phyloP scores from a whole-genome alignment of 768 basidiomycete genomes.

The Vararia minispora region DNA sequence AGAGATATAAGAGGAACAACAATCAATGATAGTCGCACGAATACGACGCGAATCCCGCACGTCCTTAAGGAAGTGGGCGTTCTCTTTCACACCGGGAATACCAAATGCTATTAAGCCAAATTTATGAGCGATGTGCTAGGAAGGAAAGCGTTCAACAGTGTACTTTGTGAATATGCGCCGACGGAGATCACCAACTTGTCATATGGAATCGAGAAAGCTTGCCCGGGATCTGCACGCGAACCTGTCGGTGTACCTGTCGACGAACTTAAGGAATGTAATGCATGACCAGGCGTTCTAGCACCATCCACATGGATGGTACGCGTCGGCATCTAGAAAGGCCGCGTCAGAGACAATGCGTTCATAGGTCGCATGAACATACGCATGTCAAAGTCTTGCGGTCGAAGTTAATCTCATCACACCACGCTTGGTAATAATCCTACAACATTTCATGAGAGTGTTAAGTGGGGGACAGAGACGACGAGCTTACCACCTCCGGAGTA shows the following conservation, averaged over 20 bases:
- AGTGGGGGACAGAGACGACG: not conserved
- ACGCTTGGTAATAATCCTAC: conserved; percentile 59
- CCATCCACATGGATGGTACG: too few species aligned
- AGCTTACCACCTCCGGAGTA: conserved; percentile 42
- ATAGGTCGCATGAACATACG: conserved; percentile 28
- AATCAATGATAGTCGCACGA: conserved; percentile 63
- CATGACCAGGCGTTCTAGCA: too few species aligned
- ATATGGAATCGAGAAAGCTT: conserved; percentile 52
- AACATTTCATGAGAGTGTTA: not conserved
- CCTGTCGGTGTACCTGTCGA: too few species aligned
- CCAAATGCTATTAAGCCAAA: conserved; percentile 39
- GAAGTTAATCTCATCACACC: conserved; percentile 69
- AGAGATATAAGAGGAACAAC: conserved; percentile 24
- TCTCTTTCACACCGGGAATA: conserved; percentile 68
- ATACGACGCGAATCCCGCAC: conserved; percentile 67
- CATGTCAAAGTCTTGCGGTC: conserved; percentile 46
- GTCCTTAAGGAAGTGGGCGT: conserved; percentile 76
- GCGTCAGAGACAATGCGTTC: too few species aligned
- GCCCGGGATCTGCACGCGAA: conserved; percentile 6
- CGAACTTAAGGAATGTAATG: too few species aligned
- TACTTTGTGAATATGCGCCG: conserved; percentile 79
- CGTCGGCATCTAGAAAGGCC: too few species aligned
- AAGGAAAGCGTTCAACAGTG: not conserved
- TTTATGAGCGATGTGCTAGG: not conserved
- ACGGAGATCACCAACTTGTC: conserved; percentile 81